Evolutionary conservation across 306 rosid genomes (phyloP).

Genomic region (Malus asiatica): DNA sequence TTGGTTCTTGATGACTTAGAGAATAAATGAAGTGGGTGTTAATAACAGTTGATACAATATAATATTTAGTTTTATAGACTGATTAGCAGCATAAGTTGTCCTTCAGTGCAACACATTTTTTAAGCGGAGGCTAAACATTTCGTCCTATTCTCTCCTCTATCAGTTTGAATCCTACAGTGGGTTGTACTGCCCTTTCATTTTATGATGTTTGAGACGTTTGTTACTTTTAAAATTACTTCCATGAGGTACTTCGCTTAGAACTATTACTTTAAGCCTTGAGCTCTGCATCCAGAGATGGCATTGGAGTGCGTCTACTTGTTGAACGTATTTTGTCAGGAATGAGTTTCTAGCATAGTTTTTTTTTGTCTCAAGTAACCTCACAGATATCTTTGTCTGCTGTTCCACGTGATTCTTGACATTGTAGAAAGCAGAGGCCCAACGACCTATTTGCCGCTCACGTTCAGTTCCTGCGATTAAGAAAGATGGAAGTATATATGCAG

Average conservation of each 20-base stretch:
- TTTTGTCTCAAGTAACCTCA: neutral
- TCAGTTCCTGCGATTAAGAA: constrained; percentile 39
- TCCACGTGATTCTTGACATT: constrained; percentile 13
- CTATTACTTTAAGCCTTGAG: neutral
- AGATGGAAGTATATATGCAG: constrained; percentile 26
- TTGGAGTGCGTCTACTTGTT: neutral
- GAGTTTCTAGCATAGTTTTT: neutral
- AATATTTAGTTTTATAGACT: neutral
- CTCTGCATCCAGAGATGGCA: neutral
- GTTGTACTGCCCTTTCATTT: neutral
- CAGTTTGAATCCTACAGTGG: neutral
- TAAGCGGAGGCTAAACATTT: neutral
- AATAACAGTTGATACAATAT: neutral
- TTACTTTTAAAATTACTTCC: neutral
- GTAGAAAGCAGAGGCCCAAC: constrained; percentile 42
- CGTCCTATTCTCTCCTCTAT: neutral
- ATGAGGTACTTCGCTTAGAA: neutral
- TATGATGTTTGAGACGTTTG: neutral
- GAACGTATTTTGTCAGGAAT: neutral
- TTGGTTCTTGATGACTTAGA: neutral
- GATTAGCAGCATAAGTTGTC: neutral
- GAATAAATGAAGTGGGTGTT: neutral
- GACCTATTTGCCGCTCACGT: constrained; percentile 37
- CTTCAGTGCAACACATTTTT: neutral
- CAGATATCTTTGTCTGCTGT: neutral